Percentiles rank a stretch among this genome's conserved stretches.
phyloP scores from a whole-genome alignment of 768 basidiomycete genomes.

The Sarcomyxa edulis region DNA sequence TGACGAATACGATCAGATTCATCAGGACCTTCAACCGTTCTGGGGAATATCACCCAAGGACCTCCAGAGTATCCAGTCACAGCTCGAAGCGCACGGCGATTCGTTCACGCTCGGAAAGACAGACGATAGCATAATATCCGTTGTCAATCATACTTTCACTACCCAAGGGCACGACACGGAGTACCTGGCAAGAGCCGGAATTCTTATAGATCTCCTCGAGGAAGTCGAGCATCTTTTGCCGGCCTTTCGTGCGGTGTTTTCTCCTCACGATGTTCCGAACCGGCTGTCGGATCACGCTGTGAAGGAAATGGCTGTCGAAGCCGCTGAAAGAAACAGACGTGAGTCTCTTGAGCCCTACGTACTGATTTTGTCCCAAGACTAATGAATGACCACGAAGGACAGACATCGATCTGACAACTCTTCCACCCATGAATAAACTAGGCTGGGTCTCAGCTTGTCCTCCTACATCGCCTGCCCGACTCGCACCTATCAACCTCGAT shows the following conservation, averaged over 20 bases:
- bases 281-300: conserved; percentile 26
- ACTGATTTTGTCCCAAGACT: conserved; percentile 11
- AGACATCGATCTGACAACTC: conserved; percentile 21
- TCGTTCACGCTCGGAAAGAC: conserved; percentile 10
- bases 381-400: neutral
- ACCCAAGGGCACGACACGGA: too few relatives aligned
- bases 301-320: conserved; percentile 23
- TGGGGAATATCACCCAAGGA: conserved; percentile 12
- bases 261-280: conserved; percentile 32
- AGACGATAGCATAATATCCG: neutral
- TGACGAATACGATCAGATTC: conserved; percentile 52
- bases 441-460: conserved; percentile 38
- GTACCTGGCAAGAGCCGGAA: conserved; percentile 4
- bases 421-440: conserved; percentile 25
- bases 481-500: conserved; percentile 26
- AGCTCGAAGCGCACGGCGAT: conserved; percentile 6
- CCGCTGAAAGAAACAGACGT: conserved; percentile 26
- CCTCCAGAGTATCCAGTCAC: conserved; percentile 8
- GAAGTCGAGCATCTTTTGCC: conserved; percentile 33
- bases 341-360: conserved; percentile 15
- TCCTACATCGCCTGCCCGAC: conserved; percentile 31
- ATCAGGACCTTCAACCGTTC: conserved; percentile 13
- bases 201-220: conserved; percentile 25
- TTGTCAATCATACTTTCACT: conserved; percentile 4
- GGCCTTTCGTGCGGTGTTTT: conserved; percentile 35